phyloP scores from a whole-genome alignment of 2,329 filamentous ascomycete genomes.

The Sarocladiaceae sp. region DNA sequence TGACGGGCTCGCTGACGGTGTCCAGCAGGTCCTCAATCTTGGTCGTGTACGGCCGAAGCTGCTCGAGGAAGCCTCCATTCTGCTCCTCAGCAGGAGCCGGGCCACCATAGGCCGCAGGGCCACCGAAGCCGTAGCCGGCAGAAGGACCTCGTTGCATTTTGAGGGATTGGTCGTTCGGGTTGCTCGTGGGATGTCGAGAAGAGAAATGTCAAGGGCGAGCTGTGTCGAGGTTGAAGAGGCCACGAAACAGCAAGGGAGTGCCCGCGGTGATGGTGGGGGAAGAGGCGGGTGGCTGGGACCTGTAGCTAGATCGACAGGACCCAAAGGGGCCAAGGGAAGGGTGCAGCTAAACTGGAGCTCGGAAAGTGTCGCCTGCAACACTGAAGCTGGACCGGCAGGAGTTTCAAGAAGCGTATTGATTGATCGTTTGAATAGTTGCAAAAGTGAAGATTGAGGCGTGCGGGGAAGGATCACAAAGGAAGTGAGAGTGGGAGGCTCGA shows the following conservation, averaged over 20 bases:
- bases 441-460: not conserved
- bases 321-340: not conserved
- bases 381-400: conserved; percentile 4
- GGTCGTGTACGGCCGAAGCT: conserved; percentile 91
- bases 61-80: conserved; percentile 62
- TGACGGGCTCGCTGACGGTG: conserved; percentile 81
- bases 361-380: conserved; percentile 5
- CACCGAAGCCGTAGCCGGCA: conserved; percentile 73
- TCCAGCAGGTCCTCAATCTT: conserved; percentile 96
- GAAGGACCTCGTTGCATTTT: conserved; percentile 59
- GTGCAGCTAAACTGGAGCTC: conserved; percentile 1
- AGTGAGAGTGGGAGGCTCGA: not conserved
- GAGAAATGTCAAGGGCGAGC: not conserved
- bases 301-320: conserved; percentile 6
- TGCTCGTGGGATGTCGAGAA: not conserved
- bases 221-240: conserved; percentile 3
- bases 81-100: conserved; percentile 55
- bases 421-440: not conserved
- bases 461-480: not conserved
- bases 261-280: conserved; percentile 4
- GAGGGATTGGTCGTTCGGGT: conserved; percentile 6
- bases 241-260: conserved; percentile 7
- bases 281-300: conserved; percentile 6
- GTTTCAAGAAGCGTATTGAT: not conserved
- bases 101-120: conserved; percentile 61